Base-by-base conservation (phyloP, 2,329 filamentous ascomycete genomes). In the Aspergillus pseudoviridinutans region DNA sequence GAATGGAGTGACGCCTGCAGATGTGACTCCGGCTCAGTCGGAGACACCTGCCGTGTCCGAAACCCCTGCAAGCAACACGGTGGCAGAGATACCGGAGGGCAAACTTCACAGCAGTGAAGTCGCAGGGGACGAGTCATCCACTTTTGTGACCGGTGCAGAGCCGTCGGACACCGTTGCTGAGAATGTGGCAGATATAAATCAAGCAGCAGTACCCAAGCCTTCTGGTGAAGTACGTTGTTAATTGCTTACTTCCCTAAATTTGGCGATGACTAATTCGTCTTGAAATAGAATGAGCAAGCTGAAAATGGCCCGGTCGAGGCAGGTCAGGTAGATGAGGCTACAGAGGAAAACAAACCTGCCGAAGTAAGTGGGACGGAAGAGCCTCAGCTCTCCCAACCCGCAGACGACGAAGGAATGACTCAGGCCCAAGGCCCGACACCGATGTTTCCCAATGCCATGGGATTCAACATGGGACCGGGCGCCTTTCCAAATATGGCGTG, bases 401-500 rank as follows among this genome's bases (percentile, higher is more conserved):
- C 53, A n/a, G 63, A 67, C 25, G 53, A 65, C 25, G 53, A 65
- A 42, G 63, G 58, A 29, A 55, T 49, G 9, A 2, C 54, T 22
- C 59, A 64, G 46, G 42, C 32, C 17, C 44, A 50, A 9, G 62
- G 51, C 20, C 38, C 61, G 8, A 59, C 52, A 1, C 54, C 58
- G 46, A 54, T 65, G 56, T 50, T 62, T 24, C 57, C 61, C 32
- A 73, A 68, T 55, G 64, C 66, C 32, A 71, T 74, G 66, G 72
- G 73, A 56, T 76, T 77, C 61, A 79, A 77, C 20, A 79, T 81
- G 66, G 74, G 74, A 60, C 65, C 72, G 14, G 72, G 79, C 58
- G 76, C 75, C 61, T 86, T 87, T 63, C 71, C 81, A 27, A 81
- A 80, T 62, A 85, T 87, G 81, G 82, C 81, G 68, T 88, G 64